phyloP scores from a whole-genome alignment of 805 yeast species.

The Lipomyces sp. region DNA sequence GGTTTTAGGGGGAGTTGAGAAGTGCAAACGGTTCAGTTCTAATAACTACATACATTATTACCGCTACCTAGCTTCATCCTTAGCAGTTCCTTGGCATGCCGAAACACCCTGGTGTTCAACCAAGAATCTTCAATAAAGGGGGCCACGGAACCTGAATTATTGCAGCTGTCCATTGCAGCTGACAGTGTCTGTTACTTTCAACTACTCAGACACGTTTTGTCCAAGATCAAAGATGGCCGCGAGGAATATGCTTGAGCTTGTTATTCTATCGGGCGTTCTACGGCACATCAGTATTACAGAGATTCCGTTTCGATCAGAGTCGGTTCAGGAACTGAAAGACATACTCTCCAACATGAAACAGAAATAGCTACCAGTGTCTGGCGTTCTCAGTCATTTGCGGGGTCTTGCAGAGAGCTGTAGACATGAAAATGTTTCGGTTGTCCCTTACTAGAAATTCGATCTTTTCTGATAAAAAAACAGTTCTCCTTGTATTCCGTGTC shows the following conservation, averaged over 20 bases:
- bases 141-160: not conserved
- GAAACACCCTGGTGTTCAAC: not conserved
- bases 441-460: constrained; percentile 44
- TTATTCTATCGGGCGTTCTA: constrained; percentile 37
- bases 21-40: not conserved
- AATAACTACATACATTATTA: not conserved
- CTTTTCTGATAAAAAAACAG: constrained; percentile 18
- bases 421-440: constrained; percentile 71
- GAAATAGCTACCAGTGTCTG: constrained; percentile 10
- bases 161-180: constrained; percentile 56
- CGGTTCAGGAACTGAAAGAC: constrained; percentile 22
- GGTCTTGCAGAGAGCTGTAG: constrained; percentile 59
- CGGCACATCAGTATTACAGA: constrained; percentile 41
- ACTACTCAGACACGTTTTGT: constrained; percentile 63
- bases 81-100: not conserved
- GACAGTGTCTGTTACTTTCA: constrained; percentile 72
- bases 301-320: constrained; percentile 29
- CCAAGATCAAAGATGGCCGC: constrained; percentile 57
- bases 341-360: constrained; percentile 9
- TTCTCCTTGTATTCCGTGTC: constrained; percentile 21
- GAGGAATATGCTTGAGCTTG: constrained; percentile 52
- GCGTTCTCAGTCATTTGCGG: constrained; percentile 14
- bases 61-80: not conserved
- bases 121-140: not conserved
- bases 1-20: not conserved